Conservation (phyloP, 2,329 filamentous ascomycete genomes). For the Sordariomycetes sp. region DNA sequence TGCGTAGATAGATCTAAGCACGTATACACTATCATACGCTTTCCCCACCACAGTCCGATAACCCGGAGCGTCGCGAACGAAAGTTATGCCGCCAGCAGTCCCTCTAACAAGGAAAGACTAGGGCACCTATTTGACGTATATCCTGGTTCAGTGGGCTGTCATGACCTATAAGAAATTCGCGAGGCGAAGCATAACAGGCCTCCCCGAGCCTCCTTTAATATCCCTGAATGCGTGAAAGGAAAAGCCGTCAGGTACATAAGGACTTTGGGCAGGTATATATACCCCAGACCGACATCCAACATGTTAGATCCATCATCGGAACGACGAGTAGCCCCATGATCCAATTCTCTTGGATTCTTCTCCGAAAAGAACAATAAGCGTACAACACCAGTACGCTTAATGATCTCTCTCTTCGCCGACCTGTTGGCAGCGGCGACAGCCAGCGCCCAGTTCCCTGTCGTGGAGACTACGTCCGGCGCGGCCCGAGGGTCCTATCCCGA, state of each 20-base stretch:
- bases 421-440: background rate
- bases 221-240: background rate
- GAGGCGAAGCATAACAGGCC: background rate
- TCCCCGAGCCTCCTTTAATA: background rate
- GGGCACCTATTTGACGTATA: background rate
- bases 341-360: background rate
- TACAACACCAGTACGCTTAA: background rate
- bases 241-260: background rate
- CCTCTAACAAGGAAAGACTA: background rate
- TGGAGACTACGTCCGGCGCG: background rate
- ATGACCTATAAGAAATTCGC: background rate
- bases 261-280: background rate
- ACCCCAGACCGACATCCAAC: background rate
- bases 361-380: background rate
- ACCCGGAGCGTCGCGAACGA: no score
- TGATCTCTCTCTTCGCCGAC: background rate
- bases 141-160: background rate
- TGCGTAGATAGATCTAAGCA: no score
- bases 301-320: background rate
- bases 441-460: background rate
- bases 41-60: no score
- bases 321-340: background rate
- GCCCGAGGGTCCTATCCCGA: slow-evolving; percentile 17
- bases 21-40: no score
- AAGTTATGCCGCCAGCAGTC: no score